phyloP scores from a whole-genome alignment of 352 stramenopile genomes.

The Phytopythium vexans region DNA sequence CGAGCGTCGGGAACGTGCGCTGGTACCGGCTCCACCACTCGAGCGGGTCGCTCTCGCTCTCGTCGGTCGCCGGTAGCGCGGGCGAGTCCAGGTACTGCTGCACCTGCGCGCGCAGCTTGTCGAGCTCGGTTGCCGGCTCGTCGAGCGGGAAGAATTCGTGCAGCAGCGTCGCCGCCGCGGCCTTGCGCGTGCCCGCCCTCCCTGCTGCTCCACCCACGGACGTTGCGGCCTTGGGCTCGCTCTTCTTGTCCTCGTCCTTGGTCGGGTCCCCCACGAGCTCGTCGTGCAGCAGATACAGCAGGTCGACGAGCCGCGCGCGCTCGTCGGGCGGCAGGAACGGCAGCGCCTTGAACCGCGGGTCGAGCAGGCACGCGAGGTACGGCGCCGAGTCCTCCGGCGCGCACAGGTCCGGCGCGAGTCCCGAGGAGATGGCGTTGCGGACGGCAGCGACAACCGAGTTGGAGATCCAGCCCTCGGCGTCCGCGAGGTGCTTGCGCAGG shows the following conservation, averaged over 20 bases:
- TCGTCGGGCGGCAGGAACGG: slow-evolving; percentile 56
- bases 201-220: not conserved
- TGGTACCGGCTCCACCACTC: slow-evolving; percentile 82
- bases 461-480: slow-evolving; percentile 58
- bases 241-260: slow-evolving; percentile 29
- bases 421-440: slow-evolving; percentile 50
- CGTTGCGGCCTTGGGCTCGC: slow-evolving; percentile 23
- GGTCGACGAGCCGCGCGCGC: slow-evolving; percentile 47
- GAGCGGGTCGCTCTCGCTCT: slow-evolving; percentile 73
- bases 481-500: slow-evolving; percentile 64
- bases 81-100: slow-evolving; percentile 74
- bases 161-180: slow-evolving; percentile 30
- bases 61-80: slow-evolving; percentile 55
- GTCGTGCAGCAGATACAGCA: slow-evolving; percentile 49
- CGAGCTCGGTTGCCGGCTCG: slow-evolving; percentile 43
- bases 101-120: slow-evolving; percentile 61
- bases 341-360: slow-evolving; percentile 73
- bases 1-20: slow-evolving; percentile 60
- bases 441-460: slow-evolving; percentile 60
- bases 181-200: slow-evolving; percentile 9
- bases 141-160: slow-evolving; percentile 65
- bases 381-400: slow-evolving; percentile 47
- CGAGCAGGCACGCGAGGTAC: slow-evolving; percentile 66
- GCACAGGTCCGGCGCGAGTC: slow-evolving; percentile 52
- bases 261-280: slow-evolving; percentile 23